These are phyloP conservation scores for Chaetoscypha palmicola DNA, from an alignment of 2,329 filamentous ascomycete species.

Conservation along the genomic window DNA sequence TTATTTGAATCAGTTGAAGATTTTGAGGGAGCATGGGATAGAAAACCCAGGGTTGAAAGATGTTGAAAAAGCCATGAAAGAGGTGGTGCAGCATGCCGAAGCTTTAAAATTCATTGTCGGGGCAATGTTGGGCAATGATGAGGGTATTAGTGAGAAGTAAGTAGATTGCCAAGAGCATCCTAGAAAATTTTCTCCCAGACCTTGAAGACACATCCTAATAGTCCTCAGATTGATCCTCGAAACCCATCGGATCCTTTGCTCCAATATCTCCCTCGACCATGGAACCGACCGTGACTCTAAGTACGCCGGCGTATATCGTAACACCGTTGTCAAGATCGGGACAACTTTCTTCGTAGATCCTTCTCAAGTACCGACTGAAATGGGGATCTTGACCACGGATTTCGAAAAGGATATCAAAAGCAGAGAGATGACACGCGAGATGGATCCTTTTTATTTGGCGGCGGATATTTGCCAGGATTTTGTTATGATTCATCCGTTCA, in stretches of 20 bases:
- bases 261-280: background rate
- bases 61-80: background rate
- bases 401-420: slow-evolving; percentile 19
- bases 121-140: no score
- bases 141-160: no score
- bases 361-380: background rate
- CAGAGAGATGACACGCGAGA: background rate
- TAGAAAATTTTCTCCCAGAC: background rate
- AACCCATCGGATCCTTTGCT: background rate
- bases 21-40: background rate
- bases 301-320: background rate
- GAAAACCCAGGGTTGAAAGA: background rate
- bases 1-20: background rate
- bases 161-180: no score
- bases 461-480: slow-evolving; percentile 30
- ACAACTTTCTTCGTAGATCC: background rate
- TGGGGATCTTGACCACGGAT: background rate
- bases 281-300: background rate
- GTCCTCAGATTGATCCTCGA: background rate
- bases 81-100: slow-evolving; percentile 14
- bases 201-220: background rate
- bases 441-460: slow-evolving; percentile 26
- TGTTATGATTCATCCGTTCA: slow-evolving; percentile 35
- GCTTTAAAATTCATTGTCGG: background rate
- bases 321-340: background rate